Conservation (phyloP, 352 stramenopile genomes). For the Pythium aristosporum region DNA sequence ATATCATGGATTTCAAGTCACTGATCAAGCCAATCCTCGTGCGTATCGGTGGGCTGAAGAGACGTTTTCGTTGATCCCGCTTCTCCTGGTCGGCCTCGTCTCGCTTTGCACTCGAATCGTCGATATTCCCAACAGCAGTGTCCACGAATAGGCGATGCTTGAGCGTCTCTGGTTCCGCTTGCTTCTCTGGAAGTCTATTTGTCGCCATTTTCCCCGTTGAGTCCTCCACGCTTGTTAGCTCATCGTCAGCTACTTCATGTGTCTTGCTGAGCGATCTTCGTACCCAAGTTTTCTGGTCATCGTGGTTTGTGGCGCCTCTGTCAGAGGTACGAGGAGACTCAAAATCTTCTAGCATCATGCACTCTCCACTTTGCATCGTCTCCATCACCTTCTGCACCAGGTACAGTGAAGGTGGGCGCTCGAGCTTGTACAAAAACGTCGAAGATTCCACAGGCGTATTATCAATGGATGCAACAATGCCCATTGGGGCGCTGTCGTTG, state of each 20-base stretch:
- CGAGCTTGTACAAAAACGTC: slow-evolving; percentile 26
- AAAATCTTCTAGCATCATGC: slow-evolving; percentile 33
- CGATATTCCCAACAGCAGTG: not conserved
- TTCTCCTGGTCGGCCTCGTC: not conserved
- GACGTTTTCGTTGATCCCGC: not conserved
- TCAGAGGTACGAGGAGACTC: slow-evolving; percentile 21
- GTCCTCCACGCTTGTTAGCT: not conserved
- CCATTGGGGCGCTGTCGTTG: not conserved
- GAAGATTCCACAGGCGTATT: slow-evolving; percentile 9
- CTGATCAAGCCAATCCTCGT: slow-evolving; percentile 18
- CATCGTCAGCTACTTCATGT: slow-evolving; percentile 1
- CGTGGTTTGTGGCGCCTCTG: not conserved
- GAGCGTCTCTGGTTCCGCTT: not conserved
- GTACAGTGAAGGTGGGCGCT: slow-evolving; percentile 28
- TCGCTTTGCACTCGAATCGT: not conserved
- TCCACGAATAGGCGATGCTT: not conserved
- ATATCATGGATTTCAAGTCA: slow-evolving; percentile 19
- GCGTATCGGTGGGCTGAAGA: slow-evolving; percentile 7
- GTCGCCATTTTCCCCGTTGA: not conserved
- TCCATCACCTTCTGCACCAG: slow-evolving; percentile 22
- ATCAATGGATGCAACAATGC: not conserved
- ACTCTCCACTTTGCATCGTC: not conserved
- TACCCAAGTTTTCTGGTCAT: not conserved
- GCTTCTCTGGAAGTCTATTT: not conserved
- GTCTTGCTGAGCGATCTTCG: not conserved